These are phyloP conservation scores for Blastobotrys terrestris DNA, from an alignment of 805 yeast genomes.

Conservation along the genomic window DNA sequence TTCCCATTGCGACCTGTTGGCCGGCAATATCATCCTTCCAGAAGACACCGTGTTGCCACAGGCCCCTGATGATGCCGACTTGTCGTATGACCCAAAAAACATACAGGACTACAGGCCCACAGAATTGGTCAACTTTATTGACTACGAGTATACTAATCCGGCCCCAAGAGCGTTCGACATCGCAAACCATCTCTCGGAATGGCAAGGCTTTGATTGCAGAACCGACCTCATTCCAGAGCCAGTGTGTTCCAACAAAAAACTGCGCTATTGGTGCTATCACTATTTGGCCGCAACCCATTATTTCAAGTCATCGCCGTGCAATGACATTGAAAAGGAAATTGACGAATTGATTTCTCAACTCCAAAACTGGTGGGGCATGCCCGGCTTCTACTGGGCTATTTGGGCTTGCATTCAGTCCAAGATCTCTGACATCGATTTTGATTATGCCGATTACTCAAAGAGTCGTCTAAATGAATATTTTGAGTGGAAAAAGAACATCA, in stretches of 20 bases:
- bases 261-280: slow-evolving; percentile 53
- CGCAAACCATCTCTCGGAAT: slow-evolving; percentile 90
- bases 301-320: slow-evolving; percentile 9
- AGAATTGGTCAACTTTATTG: slow-evolving; percentile 50
- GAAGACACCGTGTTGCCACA: slow-evolving; percentile 26
- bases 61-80: not conserved
- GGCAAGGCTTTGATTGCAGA: slow-evolving; percentile 84
- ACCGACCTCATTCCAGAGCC: slow-evolving; percentile 53
- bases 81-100: not conserved
- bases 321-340: slow-evolving; percentile 21
- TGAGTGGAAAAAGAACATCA: slow-evolving; percentile 46
- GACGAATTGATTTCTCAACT: slow-evolving; percentile 50
- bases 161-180: slow-evolving; percentile 86
- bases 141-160: slow-evolving; percentile 92
- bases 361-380: slow-evolving; percentile 60
- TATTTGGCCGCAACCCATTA: slow-evolving; percentile 39
- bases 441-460: slow-evolving; percentile 55
- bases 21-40: slow-evolving; percentile 69
- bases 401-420: slow-evolving; percentile 75
- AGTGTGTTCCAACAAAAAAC: slow-evolving; percentile 34
- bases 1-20: slow-evolving; percentile 64
- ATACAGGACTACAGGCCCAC: slow-evolving; percentile 10
- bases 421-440: slow-evolving; percentile 65
- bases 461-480: slow-evolving; percentile 61
- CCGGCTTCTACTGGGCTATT: slow-evolving; percentile 81